Conservation (phyloP, 2,329 filamentous ascomycete genomes). For the Alternaria arbusti region DNA sequence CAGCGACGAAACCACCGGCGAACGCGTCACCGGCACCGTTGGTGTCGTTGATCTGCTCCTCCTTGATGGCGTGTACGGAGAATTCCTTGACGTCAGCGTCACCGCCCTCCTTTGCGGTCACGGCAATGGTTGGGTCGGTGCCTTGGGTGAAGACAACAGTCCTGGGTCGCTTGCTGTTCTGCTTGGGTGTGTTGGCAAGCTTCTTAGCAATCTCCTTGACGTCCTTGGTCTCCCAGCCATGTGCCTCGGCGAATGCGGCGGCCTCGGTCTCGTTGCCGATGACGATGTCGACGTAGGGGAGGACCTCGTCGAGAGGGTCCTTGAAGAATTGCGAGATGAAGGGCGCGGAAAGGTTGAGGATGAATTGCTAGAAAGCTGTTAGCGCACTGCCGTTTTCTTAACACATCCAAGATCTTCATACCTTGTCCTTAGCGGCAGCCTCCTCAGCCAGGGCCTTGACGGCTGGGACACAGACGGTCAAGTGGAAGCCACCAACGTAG, state of each 20-base stretch:
- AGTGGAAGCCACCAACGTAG: slow-evolving; percentile 96
- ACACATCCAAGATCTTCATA: slow-evolving; percentile 41
- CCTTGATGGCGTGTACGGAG: slow-evolving; percentile 79
- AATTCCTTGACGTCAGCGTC: slow-evolving; percentile 73
- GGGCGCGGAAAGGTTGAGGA: slow-evolving; percentile 90
- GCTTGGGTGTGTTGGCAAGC: slow-evolving; percentile 89
- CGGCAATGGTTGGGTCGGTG: slow-evolving; percentile 87
- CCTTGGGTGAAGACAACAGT: slow-evolving; percentile 94
- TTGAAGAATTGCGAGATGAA: slow-evolving; percentile 99
- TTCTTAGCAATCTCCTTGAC: slow-evolving; percentile 84
- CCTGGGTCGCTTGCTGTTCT: slow-evolving; percentile 82
- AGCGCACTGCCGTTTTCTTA: neutral
- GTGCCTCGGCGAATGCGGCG: slow-evolving; percentile 81
- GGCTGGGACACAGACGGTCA: slow-evolving; percentile 92
- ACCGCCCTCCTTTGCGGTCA: slow-evolving; percentile 70
- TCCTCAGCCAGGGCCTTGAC: slow-evolving; percentile 90
- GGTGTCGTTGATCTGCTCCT: slow-evolving; percentile 87
- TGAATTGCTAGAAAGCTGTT: slow-evolving; percentile 63
- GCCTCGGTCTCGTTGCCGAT: slow-evolving; percentile 98
- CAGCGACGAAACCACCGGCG: slow-evolving; percentile 90
- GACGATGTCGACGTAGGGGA: slow-evolving; percentile 93
- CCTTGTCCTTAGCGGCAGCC: slow-evolving; percentile 87
- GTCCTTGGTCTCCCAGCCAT: slow-evolving; percentile 75
- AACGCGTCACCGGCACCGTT: slow-evolving; percentile 98
- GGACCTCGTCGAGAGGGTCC: slow-evolving; percentile 83